Percentiles rank a stretch among this genome's conserved stretches.
Evolutionary conservation across 2,329 filamentous ascomycete species (phyloP).

Genomic region (Phyllosticta ampelicida): DNA sequence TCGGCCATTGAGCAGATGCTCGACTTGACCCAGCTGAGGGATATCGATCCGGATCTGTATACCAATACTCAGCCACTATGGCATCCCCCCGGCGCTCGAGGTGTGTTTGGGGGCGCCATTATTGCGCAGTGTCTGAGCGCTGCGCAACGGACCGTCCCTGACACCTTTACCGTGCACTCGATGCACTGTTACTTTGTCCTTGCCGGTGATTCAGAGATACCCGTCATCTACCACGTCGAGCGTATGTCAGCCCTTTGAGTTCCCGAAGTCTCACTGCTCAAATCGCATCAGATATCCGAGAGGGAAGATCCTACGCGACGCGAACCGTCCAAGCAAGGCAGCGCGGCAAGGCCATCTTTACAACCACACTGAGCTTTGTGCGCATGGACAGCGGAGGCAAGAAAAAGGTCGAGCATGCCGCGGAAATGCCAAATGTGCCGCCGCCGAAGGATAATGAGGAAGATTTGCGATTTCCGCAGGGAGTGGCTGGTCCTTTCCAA

Average conservation of each 20-base stretch:
- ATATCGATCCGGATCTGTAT: constrained; percentile 77
- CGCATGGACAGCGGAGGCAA: constrained; percentile 50
- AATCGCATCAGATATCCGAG: constrained; percentile 54
- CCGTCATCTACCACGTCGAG: constrained; percentile 92
- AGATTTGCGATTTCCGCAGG: constrained; percentile 19
- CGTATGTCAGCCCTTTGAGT: background rate
- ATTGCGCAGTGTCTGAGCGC: constrained; percentile 87
- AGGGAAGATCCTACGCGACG: constrained; percentile 81
- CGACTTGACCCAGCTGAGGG: constrained; percentile 68
- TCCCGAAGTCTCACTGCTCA: background rate
- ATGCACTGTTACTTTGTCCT: constrained; percentile 99
- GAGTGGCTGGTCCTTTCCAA: constrained; percentile 44
- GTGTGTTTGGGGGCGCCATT: constrained; percentile 85
- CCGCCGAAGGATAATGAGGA: constrained; percentile 33
- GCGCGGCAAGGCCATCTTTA: constrained; percentile 82
- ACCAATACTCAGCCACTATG: constrained; percentile 87
- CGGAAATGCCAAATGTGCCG: constrained; percentile 39
- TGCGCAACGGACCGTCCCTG: constrained; percentile 75
- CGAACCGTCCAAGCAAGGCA: constrained; percentile 94
- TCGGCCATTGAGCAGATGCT: constrained; percentile 81
- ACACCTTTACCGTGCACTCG: constrained; percentile 74
- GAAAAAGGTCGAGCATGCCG: constrained; percentile 54
- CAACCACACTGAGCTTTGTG: constrained; percentile 84
- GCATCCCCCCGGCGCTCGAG: constrained; percentile 84
- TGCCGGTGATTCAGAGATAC: constrained; percentile 72